Evolutionary conservation across 2,329 filamentous ascomycete species (phyloP), one percentile per base, ranked within the genome.

Genomic region (Fusarium irregulare): DNA sequence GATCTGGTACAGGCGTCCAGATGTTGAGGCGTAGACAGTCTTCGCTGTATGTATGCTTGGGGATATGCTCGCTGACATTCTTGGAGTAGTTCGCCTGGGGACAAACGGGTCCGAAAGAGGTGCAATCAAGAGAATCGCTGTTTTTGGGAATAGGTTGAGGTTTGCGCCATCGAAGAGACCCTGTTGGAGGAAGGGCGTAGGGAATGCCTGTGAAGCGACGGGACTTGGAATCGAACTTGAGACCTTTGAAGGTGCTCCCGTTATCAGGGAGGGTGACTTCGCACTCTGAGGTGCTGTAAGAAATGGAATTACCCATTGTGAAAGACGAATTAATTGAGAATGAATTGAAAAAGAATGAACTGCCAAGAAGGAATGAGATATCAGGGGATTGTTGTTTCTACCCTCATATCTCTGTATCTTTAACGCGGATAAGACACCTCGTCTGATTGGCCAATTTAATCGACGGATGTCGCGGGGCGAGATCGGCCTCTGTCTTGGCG

Each of bases 121-220:
- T 63, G 0, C 48, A 23, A 23, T 64, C 34, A 40, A 64, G 21
- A 11, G 58, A 18, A 0, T 8, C 11, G 13, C 28, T 28, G 8
- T 25, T 41, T 48, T 56, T 48, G 6, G 42, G 58, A 7, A 56
- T 44, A 1, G 58, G 20, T 1, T 45, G 58, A 14, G 60, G 60
- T 18, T 64, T 63, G 16, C 18, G 42, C 60, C 48, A 64, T 16
- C 60, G 48, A 3, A 64, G 9, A n/a, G 37, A 1, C 5, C 30
- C 34, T 6, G 47, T 18, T 73, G 82, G 82, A 1, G 81, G 78
- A 14, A 79, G 74, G 2, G 81, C 81, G 54, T 82, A 84, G 0
- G 81, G 80, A 34, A 83, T 73, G 7, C 75, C 78, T 1, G 75
- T 70, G 32, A 78, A 82, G 30, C 78, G 75, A 21, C 77, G 75